Evolutionary conservation across 257 asterid genomes (phyloP).

Genomic region (Paraleonurus japonicus): DNA sequence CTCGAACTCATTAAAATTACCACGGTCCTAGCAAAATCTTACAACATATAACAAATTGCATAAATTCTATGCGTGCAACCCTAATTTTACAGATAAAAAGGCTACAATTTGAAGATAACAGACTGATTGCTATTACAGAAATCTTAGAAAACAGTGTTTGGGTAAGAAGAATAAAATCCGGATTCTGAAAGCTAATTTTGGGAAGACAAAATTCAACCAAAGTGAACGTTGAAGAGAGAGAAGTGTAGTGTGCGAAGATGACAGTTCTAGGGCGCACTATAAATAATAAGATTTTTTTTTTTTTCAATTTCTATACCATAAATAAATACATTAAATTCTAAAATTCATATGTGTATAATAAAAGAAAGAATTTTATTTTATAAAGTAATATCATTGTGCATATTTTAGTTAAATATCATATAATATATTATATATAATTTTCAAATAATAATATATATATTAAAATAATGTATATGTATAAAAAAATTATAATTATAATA

Average conservation of each 20-base stretch:
- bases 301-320: too few relatives aligned
- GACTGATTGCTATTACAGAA: conserved; percentile 1
- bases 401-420: too few relatives aligned
- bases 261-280: conserved; percentile 21
- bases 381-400: too few relatives aligned
- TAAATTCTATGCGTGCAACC: conserved; percentile 15
- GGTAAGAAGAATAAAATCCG: background rate
- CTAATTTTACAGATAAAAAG: background rate
- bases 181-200: background rate
- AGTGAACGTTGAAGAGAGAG: conserved; percentile 24
- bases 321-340: background rate
- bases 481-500: too few relatives aligned
- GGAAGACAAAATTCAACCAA: background rate
- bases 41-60: conserved; percentile 9
- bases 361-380: too few relatives aligned
- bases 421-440: too few relatives aligned
- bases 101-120: conserved; percentile 18
- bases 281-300: background rate
- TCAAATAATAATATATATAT: too few relatives aligned
- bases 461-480: too few relatives aligned
- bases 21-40: conserved; percentile 16
- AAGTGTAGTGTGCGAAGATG: conserved; percentile 7
- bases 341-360: background rate
- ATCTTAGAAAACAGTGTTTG: background rate
- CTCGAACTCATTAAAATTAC: conserved; percentile 56